Conservation (phyloP, 257 asterid genomes). For the Agastache rugosa region DNA sequence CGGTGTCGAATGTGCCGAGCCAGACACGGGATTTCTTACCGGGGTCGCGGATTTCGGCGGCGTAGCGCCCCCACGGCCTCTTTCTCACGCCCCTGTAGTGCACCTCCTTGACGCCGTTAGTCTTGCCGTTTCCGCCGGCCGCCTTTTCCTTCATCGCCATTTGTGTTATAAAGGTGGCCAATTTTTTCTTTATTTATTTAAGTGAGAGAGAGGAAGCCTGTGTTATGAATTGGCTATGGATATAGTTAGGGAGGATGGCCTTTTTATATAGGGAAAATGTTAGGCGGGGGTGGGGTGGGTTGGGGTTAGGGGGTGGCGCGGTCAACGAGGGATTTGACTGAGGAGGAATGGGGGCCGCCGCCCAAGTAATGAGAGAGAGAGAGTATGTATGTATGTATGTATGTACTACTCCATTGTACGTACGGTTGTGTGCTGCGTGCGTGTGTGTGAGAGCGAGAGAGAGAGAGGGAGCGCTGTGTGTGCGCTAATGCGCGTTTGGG, state of each 20-base stretch:
- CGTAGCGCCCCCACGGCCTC: conserved; percentile 99
- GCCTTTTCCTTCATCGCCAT: conserved; percentile 69
- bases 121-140: conserved; percentile 34
- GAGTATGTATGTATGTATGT: conserved; percentile 16
- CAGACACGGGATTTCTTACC: conserved; percentile 88
- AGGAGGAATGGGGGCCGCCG: conserved; percentile 64
- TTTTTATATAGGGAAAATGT: conserved; percentile 35
- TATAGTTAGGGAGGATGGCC: background rate
- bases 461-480: conserved; percentile 6
- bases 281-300: conserved; percentile 4
- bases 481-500: conserved; percentile 32
- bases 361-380: conserved; percentile 52
- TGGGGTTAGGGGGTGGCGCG: conserved; percentile 30
- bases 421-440: conserved; percentile 6
- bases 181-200: no score
- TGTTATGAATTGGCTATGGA: background rate
- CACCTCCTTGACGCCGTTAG: conserved; percentile 58
- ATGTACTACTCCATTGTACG: background rate
- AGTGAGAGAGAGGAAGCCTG: conserved; percentile 18
- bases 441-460: background rate
- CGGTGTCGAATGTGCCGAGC: conserved; percentile 93
- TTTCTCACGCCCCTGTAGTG: conserved; percentile 86
- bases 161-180: background rate
- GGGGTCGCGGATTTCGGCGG: conserved; percentile 96
- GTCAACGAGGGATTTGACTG: conserved; percentile 85